Base-by-base conservation (phyloP, 164 flowering plant species). In the Magnolia sinica region DNA sequence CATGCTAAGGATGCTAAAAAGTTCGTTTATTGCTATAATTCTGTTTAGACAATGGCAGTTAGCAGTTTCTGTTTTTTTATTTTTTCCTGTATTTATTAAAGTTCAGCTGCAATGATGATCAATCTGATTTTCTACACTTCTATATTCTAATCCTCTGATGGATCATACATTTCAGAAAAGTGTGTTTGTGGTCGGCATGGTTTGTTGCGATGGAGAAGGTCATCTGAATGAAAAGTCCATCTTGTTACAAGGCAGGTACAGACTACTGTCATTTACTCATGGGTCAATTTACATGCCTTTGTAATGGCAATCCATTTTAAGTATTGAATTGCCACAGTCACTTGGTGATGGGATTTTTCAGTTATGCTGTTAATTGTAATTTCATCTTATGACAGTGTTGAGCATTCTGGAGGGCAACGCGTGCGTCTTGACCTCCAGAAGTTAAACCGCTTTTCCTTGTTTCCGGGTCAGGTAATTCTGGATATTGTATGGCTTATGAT, bases 391-490 rank as follows among this genome's bases (percentile, higher is more conserved):
- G 50, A 74, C 89, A 96, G 99, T 80, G 95, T 84, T 77, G 93
- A 91, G 85, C 94, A 92, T 82, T 91, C 96, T 81, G 97, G 95
- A 76, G 99, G 99, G n/a, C 97, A 88, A 78, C 89, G 89, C 50
- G 98, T 94, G 72, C 97, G 95, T 45, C 87, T 96, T 79, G 98
- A 94, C 82, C 84, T 93, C 81, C 90, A 90, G 63, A 90, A 90
- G 10, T 71, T 91, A 75, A 84, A 70, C 50, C 91, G 89, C 27
- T 92, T 85, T 84, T 96, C 99, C 70, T 78, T 94, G 73, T 96
- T 96, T 65, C 98, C 99, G 8, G 99, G 99, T 81, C 99, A 96
- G 91, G 99, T 92, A 82, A 70, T 37, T 71, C 23, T 50, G 19
- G 4, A 3, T 19, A n/a, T 55, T 14, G 13, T 11, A 55, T 55